Conservation (phyloP, 2,329 filamentous ascomycete species). For the Stachybotrys chartarum region DNA sequence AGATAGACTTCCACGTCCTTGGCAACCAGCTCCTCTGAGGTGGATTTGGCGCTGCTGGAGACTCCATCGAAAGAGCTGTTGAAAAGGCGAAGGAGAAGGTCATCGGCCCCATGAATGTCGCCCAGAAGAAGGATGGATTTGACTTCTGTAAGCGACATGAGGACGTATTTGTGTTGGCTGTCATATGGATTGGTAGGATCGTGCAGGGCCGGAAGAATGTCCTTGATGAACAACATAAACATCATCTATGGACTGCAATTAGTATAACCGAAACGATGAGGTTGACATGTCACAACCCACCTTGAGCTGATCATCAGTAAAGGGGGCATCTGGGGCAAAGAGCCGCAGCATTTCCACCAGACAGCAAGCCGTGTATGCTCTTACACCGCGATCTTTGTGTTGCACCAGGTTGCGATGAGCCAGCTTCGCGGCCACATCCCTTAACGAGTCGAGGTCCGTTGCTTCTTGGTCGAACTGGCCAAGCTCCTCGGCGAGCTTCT, state of each 20-base stretch:
- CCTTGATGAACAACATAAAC: slow-evolving; percentile 80
- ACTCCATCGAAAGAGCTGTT: slow-evolving; percentile 88
- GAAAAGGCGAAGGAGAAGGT: slow-evolving; percentile 75
- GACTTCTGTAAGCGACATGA: slow-evolving; percentile 81
- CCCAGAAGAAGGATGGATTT: slow-evolving; percentile 91
- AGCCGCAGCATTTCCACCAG: slow-evolving; percentile 89
- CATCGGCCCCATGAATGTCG: slow-evolving; percentile 76
- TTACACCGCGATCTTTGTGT: slow-evolving; percentile 91
- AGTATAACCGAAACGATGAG: slow-evolving; percentile 7
- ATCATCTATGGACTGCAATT: slow-evolving; percentile 60
- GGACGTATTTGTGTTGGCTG: slow-evolving; percentile 83
- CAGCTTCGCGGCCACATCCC: slow-evolving; percentile 76
- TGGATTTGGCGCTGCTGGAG: slow-evolving; percentile 66
- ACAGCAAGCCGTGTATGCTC: slow-evolving; percentile 81
- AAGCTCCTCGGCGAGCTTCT: slow-evolving; percentile 75
- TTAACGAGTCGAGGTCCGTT: slow-evolving; percentile 74
- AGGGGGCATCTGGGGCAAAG: slow-evolving; percentile 91
- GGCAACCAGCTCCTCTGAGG: slow-evolving; percentile 72
- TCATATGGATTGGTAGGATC: slow-evolving; percentile 88
- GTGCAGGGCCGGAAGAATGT: slow-evolving; percentile 76
- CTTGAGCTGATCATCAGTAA: slow-evolving; percentile 84
- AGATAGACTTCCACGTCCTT: slow-evolving; percentile 94
- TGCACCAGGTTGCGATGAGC: slow-evolving; percentile 73
- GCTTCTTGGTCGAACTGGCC: slow-evolving; percentile 81
- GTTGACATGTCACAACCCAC: slow-evolving; percentile 35